A percentile compares a stretch with the other conserved stretches of the same genome.
Evolutionary conservation across 495 filamentous ascomycete genomes (phyloP).

Genomic region (Talaromyces stipitatus): DNA sequence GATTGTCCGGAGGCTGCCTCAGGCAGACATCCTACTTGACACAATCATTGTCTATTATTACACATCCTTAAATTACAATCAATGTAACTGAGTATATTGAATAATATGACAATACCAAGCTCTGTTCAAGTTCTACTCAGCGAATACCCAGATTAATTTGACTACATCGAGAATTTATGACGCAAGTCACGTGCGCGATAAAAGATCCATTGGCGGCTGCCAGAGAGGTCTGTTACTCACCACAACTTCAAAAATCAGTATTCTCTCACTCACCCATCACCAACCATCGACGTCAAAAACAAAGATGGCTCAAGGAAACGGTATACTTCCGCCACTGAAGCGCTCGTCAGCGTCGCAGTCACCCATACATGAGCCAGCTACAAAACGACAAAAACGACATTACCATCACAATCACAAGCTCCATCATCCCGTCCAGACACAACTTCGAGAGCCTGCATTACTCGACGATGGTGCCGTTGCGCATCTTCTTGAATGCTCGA

Average conservation of each 20-base stretch:
- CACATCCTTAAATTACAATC: not conserved
- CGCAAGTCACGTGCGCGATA: not conserved
- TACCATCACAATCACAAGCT: slow-evolving; percentile 41
- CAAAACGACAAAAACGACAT: slow-evolving; percentile 37
- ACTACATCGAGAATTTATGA: not conserved
- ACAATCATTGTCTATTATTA: not conserved
- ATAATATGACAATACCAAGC: not conserved
- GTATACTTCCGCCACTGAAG: slow-evolving; percentile 26
- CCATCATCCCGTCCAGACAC: slow-evolving; percentile 17
- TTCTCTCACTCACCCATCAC: not conserved
- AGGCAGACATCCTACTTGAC: not conserved
- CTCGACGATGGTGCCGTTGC: slow-evolving; percentile 40
- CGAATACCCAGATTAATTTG: not conserved
- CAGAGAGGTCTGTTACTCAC: not conserved
- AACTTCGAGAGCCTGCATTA: slow-evolving; percentile 29
- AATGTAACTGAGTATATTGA: not conserved
- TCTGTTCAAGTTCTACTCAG: not conserved
- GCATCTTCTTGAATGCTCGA: slow-evolving; percentile 47
- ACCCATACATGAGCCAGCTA: slow-evolving; percentile 14
- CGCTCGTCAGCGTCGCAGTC: slow-evolving; percentile 28
- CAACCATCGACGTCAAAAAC: slow-evolving; percentile 5
- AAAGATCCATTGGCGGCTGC: not conserved
- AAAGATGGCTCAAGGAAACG: not conserved
- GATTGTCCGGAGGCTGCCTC: slow-evolving; percentile 17
- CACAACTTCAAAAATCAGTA: not conserved